Percentiles rank a stretch among this genome's conserved stretches.
These are phyloP conservation scores for Mycena kentingensis DNA, from an alignment of 768 basidiomycete species.

Conservation along the genomic window DNA sequence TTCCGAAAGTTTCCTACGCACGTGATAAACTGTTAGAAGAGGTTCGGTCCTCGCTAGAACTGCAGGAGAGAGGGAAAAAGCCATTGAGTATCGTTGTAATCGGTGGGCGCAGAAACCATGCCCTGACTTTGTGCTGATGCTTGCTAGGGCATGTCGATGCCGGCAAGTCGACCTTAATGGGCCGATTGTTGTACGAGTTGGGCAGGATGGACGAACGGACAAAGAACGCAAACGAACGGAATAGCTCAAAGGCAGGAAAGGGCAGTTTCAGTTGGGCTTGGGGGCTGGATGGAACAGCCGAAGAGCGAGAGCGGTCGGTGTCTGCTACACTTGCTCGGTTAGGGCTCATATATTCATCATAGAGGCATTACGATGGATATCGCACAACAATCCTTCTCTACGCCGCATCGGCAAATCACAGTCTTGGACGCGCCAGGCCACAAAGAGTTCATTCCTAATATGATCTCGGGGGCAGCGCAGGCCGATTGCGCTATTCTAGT, in stretches of 20 bases:
- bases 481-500: slow-evolving; percentile 95
- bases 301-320: slow-evolving; percentile 90
- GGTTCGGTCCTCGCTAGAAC: slow-evolving; percentile 56
- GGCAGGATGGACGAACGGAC: slow-evolving; percentile 88
- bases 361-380: slow-evolving; percentile 99
- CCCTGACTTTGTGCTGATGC: neutral
- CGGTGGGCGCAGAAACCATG: slow-evolving; percentile 49
- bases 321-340: too few relatives aligned
- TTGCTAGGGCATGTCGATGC: slow-evolving; percentile 93
- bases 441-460: slow-evolving; percentile 97
- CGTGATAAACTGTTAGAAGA: slow-evolving; percentile 85
- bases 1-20: slow-evolving; percentile 68
- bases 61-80: slow-evolving; percentile 59
- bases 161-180: slow-evolving; percentile 98
- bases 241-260: slow-evolving; percentile 88
- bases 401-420: slow-evolving; percentile 77
- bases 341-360: too few relatives aligned
- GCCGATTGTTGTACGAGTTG: slow-evolving; percentile 88
- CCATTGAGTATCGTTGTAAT: slow-evolving; percentile 88
- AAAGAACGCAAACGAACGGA: slow-evolving; percentile 81
- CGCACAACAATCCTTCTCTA: slow-evolving; percentile 76
- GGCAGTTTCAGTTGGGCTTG: slow-evolving; percentile 98
- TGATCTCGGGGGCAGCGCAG: slow-evolving; percentile 98
- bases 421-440: slow-evolving; percentile 98
- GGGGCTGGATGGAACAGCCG: slow-evolving; percentile 90